phyloP scores from a whole-genome alignment of 257 asterid genomes.

The Sherardia arvensis region DNA sequence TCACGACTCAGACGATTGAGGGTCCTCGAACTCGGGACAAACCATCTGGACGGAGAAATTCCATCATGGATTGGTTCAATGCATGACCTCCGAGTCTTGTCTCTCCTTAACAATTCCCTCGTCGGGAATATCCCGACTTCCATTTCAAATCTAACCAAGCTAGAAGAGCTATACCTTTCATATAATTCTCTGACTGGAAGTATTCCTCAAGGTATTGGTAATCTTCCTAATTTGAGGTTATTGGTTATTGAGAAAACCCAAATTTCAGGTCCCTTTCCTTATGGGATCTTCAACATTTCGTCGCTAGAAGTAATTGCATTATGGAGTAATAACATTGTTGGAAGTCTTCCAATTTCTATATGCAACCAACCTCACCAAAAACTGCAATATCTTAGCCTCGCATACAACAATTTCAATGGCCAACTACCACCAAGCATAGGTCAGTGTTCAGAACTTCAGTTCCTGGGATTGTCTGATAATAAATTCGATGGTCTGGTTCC shows the following conservation, averaged over 20 bases:
- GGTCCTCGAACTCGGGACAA: background rate
- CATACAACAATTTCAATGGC: constrained; percentile 5
- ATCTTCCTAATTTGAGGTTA: background rate
- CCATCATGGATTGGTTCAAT: background rate
- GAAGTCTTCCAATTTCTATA: constrained; percentile 7
- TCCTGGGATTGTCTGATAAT: background rate
- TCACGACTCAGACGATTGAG: background rate
- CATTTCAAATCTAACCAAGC: background rate
- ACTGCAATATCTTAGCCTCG: constrained; percentile 3
- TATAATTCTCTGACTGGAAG: background rate
- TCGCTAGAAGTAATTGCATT: constrained; percentile 1
- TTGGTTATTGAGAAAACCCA: background rate
- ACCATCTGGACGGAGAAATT: background rate
- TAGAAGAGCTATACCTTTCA: background rate
- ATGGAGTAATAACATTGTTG: background rate
- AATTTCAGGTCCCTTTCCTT: constrained; percentile 19
- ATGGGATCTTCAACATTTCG: constrained; percentile 18
- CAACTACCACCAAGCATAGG: background rate
- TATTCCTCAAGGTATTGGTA: constrained; percentile 1
- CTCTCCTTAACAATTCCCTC: no score
- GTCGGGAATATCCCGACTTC: no score
- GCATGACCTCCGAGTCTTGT: background rate
- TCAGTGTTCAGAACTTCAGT: background rate
- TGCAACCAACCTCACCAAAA: background rate
- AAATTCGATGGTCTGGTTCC: background rate